Conservation (phyloP, 345 rosid genomes). For the Aethionema arabicum region DNA sequence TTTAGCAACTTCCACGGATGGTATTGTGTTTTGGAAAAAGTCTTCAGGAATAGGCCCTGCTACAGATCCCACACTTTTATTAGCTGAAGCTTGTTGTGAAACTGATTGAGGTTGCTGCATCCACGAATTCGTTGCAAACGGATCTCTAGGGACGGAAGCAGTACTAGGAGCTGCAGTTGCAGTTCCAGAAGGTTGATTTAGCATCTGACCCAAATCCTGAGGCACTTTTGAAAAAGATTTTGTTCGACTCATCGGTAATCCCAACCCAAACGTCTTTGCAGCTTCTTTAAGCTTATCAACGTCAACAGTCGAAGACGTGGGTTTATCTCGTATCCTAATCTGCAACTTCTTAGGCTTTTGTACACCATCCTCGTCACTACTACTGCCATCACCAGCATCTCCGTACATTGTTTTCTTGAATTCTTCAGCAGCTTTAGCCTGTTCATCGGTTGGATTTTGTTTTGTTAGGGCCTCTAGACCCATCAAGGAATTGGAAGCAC, state of each 20-base stretch:
- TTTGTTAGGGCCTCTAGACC: conserved; percentile 78
- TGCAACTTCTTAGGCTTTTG: conserved; percentile 68
- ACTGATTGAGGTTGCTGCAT: neutral
- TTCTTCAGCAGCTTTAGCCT: conserved; percentile 95
- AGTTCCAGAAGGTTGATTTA: conserved; percentile 46
- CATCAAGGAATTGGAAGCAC: conserved; percentile 57
- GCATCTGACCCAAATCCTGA: conserved; percentile 63
- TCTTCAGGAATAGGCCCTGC: conserved; percentile 75
- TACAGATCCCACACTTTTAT: neutral
- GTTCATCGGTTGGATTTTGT: conserved; percentile 68
- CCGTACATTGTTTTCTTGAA: conserved; percentile 95
- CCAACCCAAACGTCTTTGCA: conserved; percentile 69
- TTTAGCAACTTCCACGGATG: conserved; percentile 70
- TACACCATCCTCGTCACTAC: conserved; percentile 89
- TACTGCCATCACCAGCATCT: conserved; percentile 74
- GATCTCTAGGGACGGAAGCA: neutral
- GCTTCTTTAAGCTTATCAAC: conserved; percentile 97
- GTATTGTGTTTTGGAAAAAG: conserved; percentile 70
- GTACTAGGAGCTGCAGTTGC: conserved; percentile 33
- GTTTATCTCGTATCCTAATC: conserved; percentile 91
- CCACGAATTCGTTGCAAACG: neutral
- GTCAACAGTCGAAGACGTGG: conserved; percentile 75
- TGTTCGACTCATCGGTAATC: conserved; percentile 61
- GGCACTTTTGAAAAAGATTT: conserved; percentile 56
- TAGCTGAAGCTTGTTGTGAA: neutral